A percentile compares a stretch with the other conserved stretches of the same genome.
These are phyloP conservation scores for Corniculantispora saksenae DNA, from an alignment of 2,329 filamentous ascomycete genomes.

Conservation along the genomic window DNA sequence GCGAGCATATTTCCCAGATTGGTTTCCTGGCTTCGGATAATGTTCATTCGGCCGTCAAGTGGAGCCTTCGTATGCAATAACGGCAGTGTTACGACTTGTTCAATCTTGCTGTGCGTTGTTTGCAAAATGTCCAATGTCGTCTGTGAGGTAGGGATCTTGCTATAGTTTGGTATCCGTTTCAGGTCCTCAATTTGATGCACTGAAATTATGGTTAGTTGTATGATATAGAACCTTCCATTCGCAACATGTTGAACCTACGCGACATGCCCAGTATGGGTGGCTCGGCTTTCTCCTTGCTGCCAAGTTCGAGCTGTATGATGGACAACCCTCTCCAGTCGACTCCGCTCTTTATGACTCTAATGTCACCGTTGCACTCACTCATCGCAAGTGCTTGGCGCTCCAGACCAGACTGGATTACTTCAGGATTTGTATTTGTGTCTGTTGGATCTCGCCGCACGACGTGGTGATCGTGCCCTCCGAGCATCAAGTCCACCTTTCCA, in stretches of 20 bases:
- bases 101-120: constrained; percentile 24
- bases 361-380: not conserved
- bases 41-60: constrained; percentile 25
- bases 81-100: constrained; percentile 24
- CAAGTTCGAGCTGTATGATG: constrained; percentile 9
- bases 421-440: constrained; percentile 22
- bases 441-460: constrained; percentile 24
- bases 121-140: not conserved
- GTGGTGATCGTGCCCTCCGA: constrained; percentile 30
- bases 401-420: constrained; percentile 20
- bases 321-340: constrained; percentile 21
- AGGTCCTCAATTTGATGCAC: constrained; percentile 8
- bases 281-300: not conserved
- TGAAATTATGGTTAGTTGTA: not conserved
- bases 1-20: constrained; percentile 31
- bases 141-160: not conserved
- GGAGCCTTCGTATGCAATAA: constrained; percentile 23
- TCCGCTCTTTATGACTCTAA: constrained; percentile 23
- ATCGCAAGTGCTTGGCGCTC: not conserved
- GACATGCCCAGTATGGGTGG: constrained; percentile 1
- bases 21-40: constrained; percentile 28
- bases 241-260: not conserved
- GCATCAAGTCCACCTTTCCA: constrained; percentile 26
- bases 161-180: not conserved
- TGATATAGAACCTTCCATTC: not conserved